A percentile compares a stretch with the other conserved stretches of the same genome.
phyloP scores from a whole-genome alignment of 2,329 filamentous ascomycete species.

The Clonostachys solani region DNA sequence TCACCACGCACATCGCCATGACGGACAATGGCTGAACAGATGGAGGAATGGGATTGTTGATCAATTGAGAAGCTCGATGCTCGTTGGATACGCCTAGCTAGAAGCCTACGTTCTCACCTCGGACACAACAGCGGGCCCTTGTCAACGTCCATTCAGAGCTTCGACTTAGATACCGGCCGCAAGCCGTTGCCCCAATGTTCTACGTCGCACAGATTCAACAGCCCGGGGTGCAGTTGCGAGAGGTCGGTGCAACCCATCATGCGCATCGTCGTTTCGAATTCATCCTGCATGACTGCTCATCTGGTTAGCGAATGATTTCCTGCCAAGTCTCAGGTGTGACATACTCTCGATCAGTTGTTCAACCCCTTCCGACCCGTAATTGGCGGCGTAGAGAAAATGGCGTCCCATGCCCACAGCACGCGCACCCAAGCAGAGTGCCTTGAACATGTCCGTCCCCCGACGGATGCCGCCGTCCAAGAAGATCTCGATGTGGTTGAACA shows the following conservation, averaged over 20 bases:
- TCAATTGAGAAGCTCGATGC: too few relatives aligned
- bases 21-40: too few relatives aligned
- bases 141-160: too few relatives aligned
- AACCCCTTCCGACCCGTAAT: slow-evolving; percentile 55
- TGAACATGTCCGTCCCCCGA: slow-evolving; percentile 64
- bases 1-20: too few relatives aligned
- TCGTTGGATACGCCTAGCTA: too few relatives aligned
- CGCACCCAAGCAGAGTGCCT: slow-evolving; percentile 61
- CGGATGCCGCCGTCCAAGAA: slow-evolving; percentile 62
- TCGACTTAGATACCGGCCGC: too few relatives aligned
- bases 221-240: background rate
- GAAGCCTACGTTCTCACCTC: too few relatives aligned
- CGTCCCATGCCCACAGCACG: slow-evolving; percentile 60
- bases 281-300: background rate
- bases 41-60: too few relatives aligned
- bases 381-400: slow-evolving; percentile 54
- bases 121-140: too few relatives aligned
- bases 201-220: background rate
- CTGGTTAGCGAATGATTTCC: background rate
- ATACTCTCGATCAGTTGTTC: slow-evolving; percentile 47
- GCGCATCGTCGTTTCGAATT: slow-evolving; percentile 1
- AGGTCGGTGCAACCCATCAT: slow-evolving; percentile 1
- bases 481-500: slow-evolving; percentile 55
- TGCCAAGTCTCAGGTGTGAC: slow-evolving; percentile 6
- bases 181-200: background rate